Percentiles rank a stretch among this genome's conserved stretches.
Evolutionary conservation across 2,329 filamentous ascomycete genomes (phyloP).

Genomic region (Verticillium alfalfae): DNA sequence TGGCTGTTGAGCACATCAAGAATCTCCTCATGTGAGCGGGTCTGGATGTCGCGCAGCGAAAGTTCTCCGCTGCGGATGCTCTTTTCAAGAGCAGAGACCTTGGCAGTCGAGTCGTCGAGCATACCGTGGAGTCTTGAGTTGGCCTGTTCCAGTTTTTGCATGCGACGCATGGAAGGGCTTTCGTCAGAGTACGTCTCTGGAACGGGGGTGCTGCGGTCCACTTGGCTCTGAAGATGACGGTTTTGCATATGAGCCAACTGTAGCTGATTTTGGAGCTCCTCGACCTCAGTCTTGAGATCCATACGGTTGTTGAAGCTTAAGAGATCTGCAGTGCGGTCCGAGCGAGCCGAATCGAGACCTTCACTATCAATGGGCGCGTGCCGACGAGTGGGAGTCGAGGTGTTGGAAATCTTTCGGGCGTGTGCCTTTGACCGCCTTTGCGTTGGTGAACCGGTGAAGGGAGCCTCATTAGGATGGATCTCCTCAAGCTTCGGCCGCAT

Average conservation of each 20-base stretch:
- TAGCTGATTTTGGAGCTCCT: conserved; percentile 88
- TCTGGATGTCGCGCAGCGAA: conserved; percentile 84
- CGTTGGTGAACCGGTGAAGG: conserved; percentile 69
- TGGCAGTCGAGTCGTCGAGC: conserved; percentile 89
- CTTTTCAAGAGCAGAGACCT: conserved; percentile 83
- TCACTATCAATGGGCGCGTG: conserved; percentile 47
- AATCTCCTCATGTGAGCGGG: conserved; percentile 89
- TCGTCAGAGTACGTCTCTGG: conserved; percentile 63
- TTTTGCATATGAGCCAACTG: conserved; percentile 95
- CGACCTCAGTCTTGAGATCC: conserved; percentile 85
- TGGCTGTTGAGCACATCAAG: conserved; percentile 90
- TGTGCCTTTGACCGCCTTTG: conserved; percentile 53
- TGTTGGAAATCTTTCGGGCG: conserved; percentile 61
- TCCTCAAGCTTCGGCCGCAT: conserved; percentile 77
- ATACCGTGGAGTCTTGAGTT: conserved; percentile 90
- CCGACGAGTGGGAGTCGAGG: conserved; percentile 72
- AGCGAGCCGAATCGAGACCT: conserved; percentile 68
- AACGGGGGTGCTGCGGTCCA: conserved; percentile 62
- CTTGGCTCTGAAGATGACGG: conserved; percentile 80
- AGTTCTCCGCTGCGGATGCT: conserved; percentile 82
- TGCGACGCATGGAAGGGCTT: conserved; percentile 71
- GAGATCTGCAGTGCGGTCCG: conserved; percentile 80
- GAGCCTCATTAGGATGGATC: conserved; percentile 76
- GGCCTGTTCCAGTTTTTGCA: conserved; percentile 87
- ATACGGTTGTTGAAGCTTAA: conserved; percentile 80